phyloP scores from a whole-genome alignment of 441 rosid species.

The Populus hybrid region DNA sequence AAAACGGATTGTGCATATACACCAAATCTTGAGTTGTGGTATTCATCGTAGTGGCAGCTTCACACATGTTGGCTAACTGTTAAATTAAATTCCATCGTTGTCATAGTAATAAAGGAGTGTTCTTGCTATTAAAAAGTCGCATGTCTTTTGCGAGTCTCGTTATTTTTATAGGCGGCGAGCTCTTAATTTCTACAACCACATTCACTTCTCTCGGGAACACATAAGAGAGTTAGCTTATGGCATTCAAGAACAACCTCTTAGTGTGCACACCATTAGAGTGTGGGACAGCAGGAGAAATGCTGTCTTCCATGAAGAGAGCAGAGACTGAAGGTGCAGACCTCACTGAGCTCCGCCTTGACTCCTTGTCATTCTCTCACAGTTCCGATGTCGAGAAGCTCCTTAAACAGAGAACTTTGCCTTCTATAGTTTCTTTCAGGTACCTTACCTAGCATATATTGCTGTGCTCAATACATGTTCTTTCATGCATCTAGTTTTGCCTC shows the following conservation, averaged over 20 bases:
- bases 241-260: slow-evolving; percentile 11
- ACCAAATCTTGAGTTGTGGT: too few relatives aligned
- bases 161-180: too few relatives aligned
- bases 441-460: not conserved
- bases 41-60: too few relatives aligned
- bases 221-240: slow-evolving; percentile 1
- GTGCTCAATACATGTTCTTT: too few relatives aligned
- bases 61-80: too few relatives aligned
- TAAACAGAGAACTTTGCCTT: slow-evolving; percentile 22
- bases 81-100: too few relatives aligned
- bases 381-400: slow-evolving; percentile 20
- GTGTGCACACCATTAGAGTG: slow-evolving; percentile 38
- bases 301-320: slow-evolving; percentile 29
- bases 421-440: slow-evolving; percentile 35
- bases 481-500: too few relatives aligned
- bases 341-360: slow-evolving; percentile 33
- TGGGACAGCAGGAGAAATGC: slow-evolving; percentile 26
- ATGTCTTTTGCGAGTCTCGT: not conserved
- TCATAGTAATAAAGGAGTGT: too few relatives aligned
- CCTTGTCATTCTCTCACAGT: slow-evolving; percentile 17
- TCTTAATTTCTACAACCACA: too few relatives aligned
- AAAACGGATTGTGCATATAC: too few relatives aligned
- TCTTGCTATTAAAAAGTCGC: not conserved
- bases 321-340: slow-evolving; percentile 38
- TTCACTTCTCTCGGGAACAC: not conserved